A percentile compares a stretch with the other conserved stretches of the same genome.
Conservation (phyloP, 371 early-diverging fungal genomes). For the Mortierella sp. region DNA sequence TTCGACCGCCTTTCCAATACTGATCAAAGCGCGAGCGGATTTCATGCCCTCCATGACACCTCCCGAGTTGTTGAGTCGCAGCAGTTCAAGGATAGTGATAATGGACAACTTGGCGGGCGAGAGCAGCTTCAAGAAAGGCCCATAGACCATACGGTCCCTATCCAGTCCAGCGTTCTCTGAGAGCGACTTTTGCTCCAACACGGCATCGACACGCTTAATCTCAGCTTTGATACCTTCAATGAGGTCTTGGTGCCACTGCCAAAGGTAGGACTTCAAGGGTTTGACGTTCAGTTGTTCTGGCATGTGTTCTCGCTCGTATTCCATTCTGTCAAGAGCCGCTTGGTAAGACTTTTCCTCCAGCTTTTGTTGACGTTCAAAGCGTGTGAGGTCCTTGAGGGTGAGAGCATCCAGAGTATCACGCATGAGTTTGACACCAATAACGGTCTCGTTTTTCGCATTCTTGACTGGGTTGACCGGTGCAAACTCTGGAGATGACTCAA, state of each 20-base stretch:
- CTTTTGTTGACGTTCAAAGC: slow-evolving; percentile 82
- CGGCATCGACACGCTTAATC: slow-evolving; percentile 59
- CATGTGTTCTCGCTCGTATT: slow-evolving; percentile 65
- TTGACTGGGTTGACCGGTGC: slow-evolving; percentile 81
- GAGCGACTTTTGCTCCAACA: slow-evolving; percentile 21
- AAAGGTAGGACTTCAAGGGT: slow-evolving; percentile 68
- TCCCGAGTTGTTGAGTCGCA: slow-evolving; percentile 71
- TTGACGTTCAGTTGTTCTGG: slow-evolving; percentile 62
- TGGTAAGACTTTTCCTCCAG: slow-evolving; percentile 88
- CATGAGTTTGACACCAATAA: slow-evolving; percentile 81
- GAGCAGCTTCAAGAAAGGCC: slow-evolving; percentile 79
- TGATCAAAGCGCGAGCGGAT: slow-evolving; percentile 69
- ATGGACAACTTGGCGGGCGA: slow-evolving; percentile 81
- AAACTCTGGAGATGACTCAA: slow-evolving; percentile 13
- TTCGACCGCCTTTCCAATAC: slow-evolving; percentile 85
- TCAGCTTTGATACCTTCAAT: slow-evolving; percentile 75
- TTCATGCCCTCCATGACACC: slow-evolving; percentile 73
- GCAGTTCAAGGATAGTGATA: slow-evolving; percentile 86
- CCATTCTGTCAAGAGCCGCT: slow-evolving; percentile 78
- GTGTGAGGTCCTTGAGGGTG: slow-evolving; percentile 60
- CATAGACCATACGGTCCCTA: slow-evolving; percentile 62
- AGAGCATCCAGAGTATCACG: slow-evolving; percentile 76
- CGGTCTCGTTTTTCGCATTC: slow-evolving; percentile 68
- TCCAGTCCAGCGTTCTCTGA: slow-evolving; percentile 31
- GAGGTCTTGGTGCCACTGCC: slow-evolving; percentile 82